phyloP scores from a whole-genome alignment of 2,329 filamentous ascomycete species.

The Pezicula rhizophila region DNA sequence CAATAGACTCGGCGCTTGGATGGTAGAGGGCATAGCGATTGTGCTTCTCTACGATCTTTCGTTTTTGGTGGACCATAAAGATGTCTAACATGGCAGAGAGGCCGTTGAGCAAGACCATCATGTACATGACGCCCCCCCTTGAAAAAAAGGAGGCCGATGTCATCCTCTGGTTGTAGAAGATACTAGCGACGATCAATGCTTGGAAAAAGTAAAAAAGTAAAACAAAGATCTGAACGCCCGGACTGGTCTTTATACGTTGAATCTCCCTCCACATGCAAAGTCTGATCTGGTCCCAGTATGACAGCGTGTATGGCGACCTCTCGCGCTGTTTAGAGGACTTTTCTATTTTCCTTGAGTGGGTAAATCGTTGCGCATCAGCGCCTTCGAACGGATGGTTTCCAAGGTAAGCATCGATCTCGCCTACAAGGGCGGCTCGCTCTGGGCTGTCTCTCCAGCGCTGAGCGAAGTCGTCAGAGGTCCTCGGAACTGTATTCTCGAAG shows the following conservation, averaged over 20 bases:
- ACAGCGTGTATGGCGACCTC: constrained; percentile 77
- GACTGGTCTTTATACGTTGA: constrained; percentile 68
- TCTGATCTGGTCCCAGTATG: constrained; percentile 65
- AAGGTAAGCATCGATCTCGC: constrained; percentile 48
- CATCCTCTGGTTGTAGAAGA: constrained; percentile 56
- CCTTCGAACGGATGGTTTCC: constrained; percentile 19
- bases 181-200: constrained; percentile 54
- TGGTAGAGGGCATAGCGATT: constrained; percentile 83
- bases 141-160: constrained; percentile 54
- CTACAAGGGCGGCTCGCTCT: constrained; percentile 32
- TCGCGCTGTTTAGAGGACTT: constrained; percentile 36
- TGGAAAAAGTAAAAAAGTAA: constrained; percentile 33
- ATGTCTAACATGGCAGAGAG: constrained; percentile 60
- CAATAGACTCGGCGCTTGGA: constrained; percentile 81
- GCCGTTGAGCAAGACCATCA: constrained; percentile 60
- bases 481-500: constrained; percentile 48
- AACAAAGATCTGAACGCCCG: constrained; percentile 56
- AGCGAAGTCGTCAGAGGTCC: constrained; percentile 48
- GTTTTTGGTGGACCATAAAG: constrained; percentile 72
- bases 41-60: constrained; percentile 89
- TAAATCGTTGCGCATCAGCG: constrained; percentile 17
- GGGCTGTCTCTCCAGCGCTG: constrained; percentile 40
- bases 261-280: constrained; percentile 83
- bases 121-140: constrained; percentile 60
- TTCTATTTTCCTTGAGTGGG: constrained; percentile 35